Conservation (phyloP, 768 basidiomycete genomes). For the Amanita rimosa region DNA sequence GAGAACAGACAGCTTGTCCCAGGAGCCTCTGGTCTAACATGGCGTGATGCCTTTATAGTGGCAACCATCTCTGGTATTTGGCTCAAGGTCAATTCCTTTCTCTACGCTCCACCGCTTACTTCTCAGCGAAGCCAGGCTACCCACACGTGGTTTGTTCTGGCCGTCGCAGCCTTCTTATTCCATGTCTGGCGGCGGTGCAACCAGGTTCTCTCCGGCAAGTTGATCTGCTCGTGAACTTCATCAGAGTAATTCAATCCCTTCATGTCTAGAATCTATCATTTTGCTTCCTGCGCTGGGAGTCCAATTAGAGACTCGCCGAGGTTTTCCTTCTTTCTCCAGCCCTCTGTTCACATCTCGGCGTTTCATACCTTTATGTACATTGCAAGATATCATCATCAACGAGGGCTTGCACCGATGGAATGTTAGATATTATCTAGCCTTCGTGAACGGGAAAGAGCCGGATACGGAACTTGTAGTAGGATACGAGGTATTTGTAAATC, state of each 20-base stretch:
- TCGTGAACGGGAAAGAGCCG: constrained; percentile 22
- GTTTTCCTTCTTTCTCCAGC: constrained; percentile 26
- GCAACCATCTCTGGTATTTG: constrained; percentile 21
- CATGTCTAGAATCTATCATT: constrained; percentile 51
- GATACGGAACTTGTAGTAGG: constrained; percentile 36
- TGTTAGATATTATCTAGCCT: constrained; percentile 56
- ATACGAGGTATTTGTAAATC: constrained; percentile 40
- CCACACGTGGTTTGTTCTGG: not conserved
- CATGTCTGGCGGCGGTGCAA: constrained; percentile 1
- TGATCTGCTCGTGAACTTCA: constrained; percentile 1
- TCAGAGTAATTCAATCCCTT: constrained; percentile 1
- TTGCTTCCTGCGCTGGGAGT: constrained; percentile 58
- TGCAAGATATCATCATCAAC: constrained; percentile 61
- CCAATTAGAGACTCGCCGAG: constrained; percentile 63
- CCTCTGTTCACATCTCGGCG: constrained; percentile 27
- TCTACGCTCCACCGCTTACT: not conserved
- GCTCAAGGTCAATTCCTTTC: constrained; percentile 15
- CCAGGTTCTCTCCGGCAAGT: constrained; percentile 4
- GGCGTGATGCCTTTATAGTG: constrained; percentile 25
- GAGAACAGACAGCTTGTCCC: constrained; percentile 38
- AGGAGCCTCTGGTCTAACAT: constrained; percentile 20
- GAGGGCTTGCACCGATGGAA: constrained; percentile 68
- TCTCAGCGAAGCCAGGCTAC: constrained; percentile 1
- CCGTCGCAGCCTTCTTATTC: not conserved
- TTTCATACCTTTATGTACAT: constrained; percentile 45